Evolutionary conservation across 2,329 filamentous ascomycete species (phyloP).

Genomic region (Paecilomyces variotii): DNA sequence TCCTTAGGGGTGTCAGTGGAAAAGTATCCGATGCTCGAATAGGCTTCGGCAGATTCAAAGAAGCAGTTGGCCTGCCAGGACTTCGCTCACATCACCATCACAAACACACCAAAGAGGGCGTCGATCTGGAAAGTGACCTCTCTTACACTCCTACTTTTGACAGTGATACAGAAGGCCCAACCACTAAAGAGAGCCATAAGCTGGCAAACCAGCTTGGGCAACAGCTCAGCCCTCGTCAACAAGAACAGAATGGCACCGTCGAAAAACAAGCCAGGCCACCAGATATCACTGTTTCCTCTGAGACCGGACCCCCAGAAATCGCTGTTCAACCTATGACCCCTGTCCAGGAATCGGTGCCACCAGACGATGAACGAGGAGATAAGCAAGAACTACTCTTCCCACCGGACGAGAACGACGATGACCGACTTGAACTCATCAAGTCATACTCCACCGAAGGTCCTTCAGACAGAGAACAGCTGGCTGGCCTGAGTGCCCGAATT

Average conservation of each 20-base stretch:
- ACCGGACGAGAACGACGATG: slow-evolving; percentile 16
- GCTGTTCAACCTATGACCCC: slow-evolving; percentile 21
- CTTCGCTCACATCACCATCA: slow-evolving; percentile 34
- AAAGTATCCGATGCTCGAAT: slow-evolving; percentile 74
- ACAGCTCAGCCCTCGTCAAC: background rate
- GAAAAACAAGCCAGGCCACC: slow-evolving; percentile 5
- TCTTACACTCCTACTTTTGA: slow-evolving; percentile 20
- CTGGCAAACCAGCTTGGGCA: background rate
- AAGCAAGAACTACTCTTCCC: slow-evolving; percentile 1
- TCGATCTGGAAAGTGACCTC: slow-evolving; percentile 21
- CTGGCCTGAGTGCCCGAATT: slow-evolving; percentile 19
- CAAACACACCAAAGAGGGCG: slow-evolving; percentile 28
- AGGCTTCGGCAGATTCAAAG: slow-evolving; percentile 77
- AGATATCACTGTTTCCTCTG: slow-evolving; percentile 1
- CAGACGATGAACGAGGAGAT: slow-evolving; percentile 7
- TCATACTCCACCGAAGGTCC: slow-evolving; percentile 22
- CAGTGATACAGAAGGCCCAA: slow-evolving; percentile 17
- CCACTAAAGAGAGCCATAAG: slow-evolving; percentile 10
- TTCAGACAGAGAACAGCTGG: slow-evolving; percentile 18
- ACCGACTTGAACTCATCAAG: slow-evolving; percentile 19
- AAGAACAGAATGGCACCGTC: slow-evolving; percentile 10
- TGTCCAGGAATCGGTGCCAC: slow-evolving; percentile 10
- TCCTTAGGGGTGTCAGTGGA: slow-evolving; percentile 72
- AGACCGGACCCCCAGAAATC: slow-evolving; percentile 22
- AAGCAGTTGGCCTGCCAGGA: slow-evolving; percentile 57